A percentile compares a stretch with the other conserved stretches of the same genome.
Conservation (phyloP, 345 rosid species). For the thale cress (Arabidopsis thaliana) region DNA sequence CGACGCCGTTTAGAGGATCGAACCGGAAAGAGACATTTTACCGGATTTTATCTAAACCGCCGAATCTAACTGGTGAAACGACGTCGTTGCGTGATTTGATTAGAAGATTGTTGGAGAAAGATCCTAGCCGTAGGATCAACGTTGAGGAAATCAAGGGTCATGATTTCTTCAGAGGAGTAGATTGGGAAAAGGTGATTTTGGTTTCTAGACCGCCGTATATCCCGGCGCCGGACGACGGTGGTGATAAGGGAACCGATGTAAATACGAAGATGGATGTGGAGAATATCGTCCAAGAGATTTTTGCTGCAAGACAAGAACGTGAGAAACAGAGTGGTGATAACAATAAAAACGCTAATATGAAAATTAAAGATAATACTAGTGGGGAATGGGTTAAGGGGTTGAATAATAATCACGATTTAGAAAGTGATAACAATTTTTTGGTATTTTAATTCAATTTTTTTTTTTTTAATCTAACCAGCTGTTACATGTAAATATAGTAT, state of each 20-base stretch:
- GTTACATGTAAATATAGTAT: background rate
- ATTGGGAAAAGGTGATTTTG: slow-evolving; percentile 61
- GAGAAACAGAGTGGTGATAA: slow-evolving; percentile 9
- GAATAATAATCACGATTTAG: slow-evolving; percentile 19
- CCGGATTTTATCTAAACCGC: slow-evolving; percentile 55
- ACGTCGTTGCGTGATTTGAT: slow-evolving; percentile 76
- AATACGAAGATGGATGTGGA: slow-evolving; percentile 60
- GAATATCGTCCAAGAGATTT: slow-evolving; percentile 63
- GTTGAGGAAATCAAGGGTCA: slow-evolving; percentile 71
- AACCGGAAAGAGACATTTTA: slow-evolving; percentile 78
- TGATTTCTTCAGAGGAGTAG: slow-evolving; percentile 61
- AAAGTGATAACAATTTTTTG: slow-evolving; percentile 32
- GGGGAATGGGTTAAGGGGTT: slow-evolving; percentile 44
- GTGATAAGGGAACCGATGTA: slow-evolving; percentile 27
- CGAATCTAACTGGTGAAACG: slow-evolving; percentile 70
- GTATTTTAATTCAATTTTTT: slow-evolving; percentile 34
- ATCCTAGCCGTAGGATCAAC: slow-evolving; percentile 65
- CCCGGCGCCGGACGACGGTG: slow-evolving; percentile 47
- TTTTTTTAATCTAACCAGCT: background rate
- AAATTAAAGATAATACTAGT: background rate
- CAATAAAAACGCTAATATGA: background rate
- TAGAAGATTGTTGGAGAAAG: slow-evolving; percentile 62
- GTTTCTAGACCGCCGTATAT: slow-evolving; percentile 75
- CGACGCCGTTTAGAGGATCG: slow-evolving; percentile 75
- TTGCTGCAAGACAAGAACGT: slow-evolving; percentile 32